Conservation (phyloP, 2,329 filamentous ascomycete species). For the Nigrospora sphaerica region DNA sequence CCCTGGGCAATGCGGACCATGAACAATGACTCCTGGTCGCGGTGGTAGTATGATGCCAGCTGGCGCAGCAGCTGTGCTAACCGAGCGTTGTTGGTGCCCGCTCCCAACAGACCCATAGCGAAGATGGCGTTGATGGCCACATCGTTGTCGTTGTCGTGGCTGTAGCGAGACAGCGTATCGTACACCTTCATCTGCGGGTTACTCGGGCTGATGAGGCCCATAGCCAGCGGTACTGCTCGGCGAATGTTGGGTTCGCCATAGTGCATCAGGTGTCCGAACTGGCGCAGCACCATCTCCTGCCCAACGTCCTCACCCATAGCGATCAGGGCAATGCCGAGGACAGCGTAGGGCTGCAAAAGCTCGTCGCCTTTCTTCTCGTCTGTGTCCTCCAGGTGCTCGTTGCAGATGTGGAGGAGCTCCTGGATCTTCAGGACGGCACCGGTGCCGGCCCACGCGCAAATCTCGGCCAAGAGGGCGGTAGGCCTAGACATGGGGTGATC, state of each 20-base stretch:
- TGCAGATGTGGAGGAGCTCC: conserved; percentile 94
- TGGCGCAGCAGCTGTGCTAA: conserved; percentile 90
- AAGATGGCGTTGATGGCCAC: conserved; percentile 98
- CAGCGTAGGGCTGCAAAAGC: conserved; percentile 90
- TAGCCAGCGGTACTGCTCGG: conserved; percentile 88
- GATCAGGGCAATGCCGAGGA: conserved; percentile 87
- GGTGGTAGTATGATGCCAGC: conserved; percentile 95
- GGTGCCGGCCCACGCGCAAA: conserved; percentile 96
- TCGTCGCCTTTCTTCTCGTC: conserved; percentile 95
- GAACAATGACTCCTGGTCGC: conserved; percentile 91
- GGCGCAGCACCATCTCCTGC: conserved; percentile 96
- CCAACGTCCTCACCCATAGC: conserved; percentile 98
- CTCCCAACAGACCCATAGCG: conserved; percentile 94
- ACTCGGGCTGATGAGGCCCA: conserved; percentile 93
- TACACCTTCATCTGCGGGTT: conserved; percentile 99
- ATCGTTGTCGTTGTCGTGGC: conserved; percentile 97
- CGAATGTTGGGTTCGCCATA: conserved; percentile 97
- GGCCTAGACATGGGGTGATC: conserved; percentile 96
- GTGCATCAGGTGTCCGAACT: conserved; percentile 98
- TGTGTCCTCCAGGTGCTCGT: conserved; percentile 90
- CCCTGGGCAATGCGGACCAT: conserved; percentile 99
- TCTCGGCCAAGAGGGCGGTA: conserved; percentile 89
- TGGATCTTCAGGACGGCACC: conserved; percentile 96
- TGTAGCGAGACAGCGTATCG: conserved; percentile 94
- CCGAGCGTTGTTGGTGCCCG: conserved; percentile 96